A percentile compares a stretch with the other conserved stretches of the same genome.
Conservation (phyloP, 2,329 filamentous ascomycete genomes). For the Pseudopithomyces maydicus region DNA sequence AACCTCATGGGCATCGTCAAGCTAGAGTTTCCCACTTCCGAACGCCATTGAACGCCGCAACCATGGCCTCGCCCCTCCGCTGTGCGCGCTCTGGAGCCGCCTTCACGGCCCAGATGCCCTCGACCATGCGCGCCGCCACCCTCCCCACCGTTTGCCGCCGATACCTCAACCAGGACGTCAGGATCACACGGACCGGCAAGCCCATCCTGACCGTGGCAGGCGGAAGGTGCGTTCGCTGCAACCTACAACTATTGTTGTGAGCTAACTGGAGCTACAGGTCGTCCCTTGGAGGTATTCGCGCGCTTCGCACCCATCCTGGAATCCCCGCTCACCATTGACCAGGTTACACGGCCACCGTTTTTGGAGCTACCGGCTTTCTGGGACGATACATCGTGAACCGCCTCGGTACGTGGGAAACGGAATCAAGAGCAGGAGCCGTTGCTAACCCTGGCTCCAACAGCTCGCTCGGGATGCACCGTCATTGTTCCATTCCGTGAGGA, state of each 20-base stretch:
- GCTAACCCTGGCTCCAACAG: conserved; percentile 54
- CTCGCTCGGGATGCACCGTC: conserved; percentile 91
- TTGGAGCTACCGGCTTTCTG: conserved; percentile 94
- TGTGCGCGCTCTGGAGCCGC: conserved; percentile 46
- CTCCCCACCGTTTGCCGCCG: conserved; percentile 35
- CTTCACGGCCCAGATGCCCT: conserved; percentile 37
- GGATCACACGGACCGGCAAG: conserved; percentile 95
- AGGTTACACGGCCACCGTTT: conserved; percentile 97
- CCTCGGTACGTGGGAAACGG: conserved; percentile 64
- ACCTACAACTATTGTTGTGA: conserved; percentile 29
- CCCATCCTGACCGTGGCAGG: conserved; percentile 87
- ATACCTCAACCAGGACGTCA: conserved; percentile 72
- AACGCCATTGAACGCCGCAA: conserved; percentile 47
- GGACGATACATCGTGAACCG: conserved; percentile 98
- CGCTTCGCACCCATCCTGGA: conserved; percentile 9
- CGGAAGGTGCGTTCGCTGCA: conserved; percentile 71
- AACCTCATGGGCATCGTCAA: conserved; percentile 15
- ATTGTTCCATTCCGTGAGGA: conserved; percentile 94
- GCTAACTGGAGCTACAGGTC: conserved; percentile 60
- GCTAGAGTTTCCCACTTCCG: conserved; percentile 22
- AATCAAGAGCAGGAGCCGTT: neutral
- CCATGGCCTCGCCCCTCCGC: conserved; percentile 47
- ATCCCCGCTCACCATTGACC: conserved; percentile 39
- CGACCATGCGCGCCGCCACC: conserved; percentile 29
- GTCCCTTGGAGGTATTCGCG: conserved; percentile 76